Base-by-base conservation (phyloP, 257 asterid species). In the Lycium ferocissimum region DNA sequence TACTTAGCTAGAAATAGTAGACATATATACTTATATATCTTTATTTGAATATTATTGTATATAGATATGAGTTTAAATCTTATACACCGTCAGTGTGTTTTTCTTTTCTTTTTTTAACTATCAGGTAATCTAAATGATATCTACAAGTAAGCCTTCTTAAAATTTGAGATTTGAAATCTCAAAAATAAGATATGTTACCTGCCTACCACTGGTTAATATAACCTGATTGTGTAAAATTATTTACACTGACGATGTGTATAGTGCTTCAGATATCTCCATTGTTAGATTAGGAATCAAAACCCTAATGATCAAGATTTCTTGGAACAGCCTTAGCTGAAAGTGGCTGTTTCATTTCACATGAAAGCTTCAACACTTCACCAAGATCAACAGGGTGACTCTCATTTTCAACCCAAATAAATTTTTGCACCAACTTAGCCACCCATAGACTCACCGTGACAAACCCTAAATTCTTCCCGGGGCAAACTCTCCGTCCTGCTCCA, bases 281-380 rank as follows among this genome's bases (percentile, higher is more conserved):
- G 66, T 72, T 54, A 70, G 38, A 53, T 69, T 2, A 40, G 20
- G 57, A 57, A 47, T 71, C 73, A 59, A 85, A 67, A 75, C 35
- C 70, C 43, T 49, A 71, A 57, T 26, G 33, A 26, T 33, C 40
- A 82, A 20, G 37, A 63, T 12, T 82, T 85, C 91, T 86, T 7
- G 92, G 88, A 70, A 87, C 79, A 2, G 78, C 92, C 78, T 80
- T 81, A 20, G 88, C 90, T 0, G 86, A 86, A n/a, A 92, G 90
- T 22, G 95, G 93, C 2, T 83, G 81, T 86, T 91, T 92, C 94
- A 92, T 92, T 87, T 92, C 94, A 85, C 92, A 88, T n/a, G 95
- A 92, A 65, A 92, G 91, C 87, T 92, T 92, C 88, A 92, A 69
- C 26, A 87, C 90, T 84, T 92, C 94, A 83, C 86, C 83, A 47